These are phyloP conservation scores for Phytophthora multivora DNA, from an alignment of 352 stramenopile species.

Conservation along the genomic window DNA sequence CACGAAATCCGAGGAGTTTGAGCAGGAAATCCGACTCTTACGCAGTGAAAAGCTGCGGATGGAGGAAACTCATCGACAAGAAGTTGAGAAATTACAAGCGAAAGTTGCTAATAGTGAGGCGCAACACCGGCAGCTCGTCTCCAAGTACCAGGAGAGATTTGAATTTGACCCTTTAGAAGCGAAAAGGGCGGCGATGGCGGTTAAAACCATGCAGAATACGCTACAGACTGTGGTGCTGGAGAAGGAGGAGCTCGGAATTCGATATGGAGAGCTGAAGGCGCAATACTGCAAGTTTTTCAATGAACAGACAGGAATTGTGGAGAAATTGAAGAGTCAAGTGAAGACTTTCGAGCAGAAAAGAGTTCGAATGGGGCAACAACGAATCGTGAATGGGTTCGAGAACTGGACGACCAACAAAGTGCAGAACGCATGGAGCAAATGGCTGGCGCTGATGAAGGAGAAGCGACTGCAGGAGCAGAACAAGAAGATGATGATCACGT, in stretches of 20 bases:
- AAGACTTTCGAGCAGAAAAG: conserved; percentile 19
- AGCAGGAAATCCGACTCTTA: conserved; percentile 59
- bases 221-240: conserved; percentile 62
- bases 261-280: conserved; percentile 45
- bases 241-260: conserved; percentile 66
- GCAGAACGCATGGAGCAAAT: conserved; percentile 46
- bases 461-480: conserved; percentile 18
- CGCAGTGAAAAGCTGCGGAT: conserved; percentile 52
- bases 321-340: conserved; percentile 28
- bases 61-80: conserved; percentile 41
- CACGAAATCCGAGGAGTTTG: conserved; percentile 21
- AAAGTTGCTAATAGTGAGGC: conserved; percentile 33
- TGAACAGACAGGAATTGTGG: conserved; percentile 26
- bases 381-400: conserved; percentile 30
- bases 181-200: conserved; percentile 54
- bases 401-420: conserved; percentile 42
- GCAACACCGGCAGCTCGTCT: conserved; percentile 41
- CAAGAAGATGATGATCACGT: conserved; percentile 2
- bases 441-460: conserved; percentile 19
- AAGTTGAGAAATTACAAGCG: conserved; percentile 41
- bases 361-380: conserved; percentile 9
- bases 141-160: conserved; percentile 60
- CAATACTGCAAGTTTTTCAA: conserved; percentile 40
- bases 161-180: conserved; percentile 59
- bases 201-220: conserved; percentile 58